Evolutionary conservation across 1,284 basidiomycete genomes (phyloP).

Genomic region (Fomitopsis schrenkii): DNA sequence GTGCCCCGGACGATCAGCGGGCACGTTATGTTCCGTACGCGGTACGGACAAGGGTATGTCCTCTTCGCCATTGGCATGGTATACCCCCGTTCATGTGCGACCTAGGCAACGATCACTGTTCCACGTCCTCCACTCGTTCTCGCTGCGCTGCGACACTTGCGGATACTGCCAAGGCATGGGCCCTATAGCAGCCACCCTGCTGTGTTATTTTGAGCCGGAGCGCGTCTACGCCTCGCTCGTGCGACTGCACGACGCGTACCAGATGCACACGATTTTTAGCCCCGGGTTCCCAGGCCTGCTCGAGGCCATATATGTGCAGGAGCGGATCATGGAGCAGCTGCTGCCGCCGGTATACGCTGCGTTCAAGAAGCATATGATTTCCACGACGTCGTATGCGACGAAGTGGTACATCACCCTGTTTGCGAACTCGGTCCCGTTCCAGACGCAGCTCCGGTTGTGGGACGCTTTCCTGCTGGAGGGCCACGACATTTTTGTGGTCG

Average conservation of each 20-base stretch:
- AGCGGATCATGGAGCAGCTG: constrained; percentile 77
- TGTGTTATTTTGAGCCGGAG: constrained; percentile 92
- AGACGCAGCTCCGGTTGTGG: constrained; percentile 93
- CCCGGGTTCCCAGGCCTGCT: constrained; percentile 96
- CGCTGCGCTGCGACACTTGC: constrained; percentile 79
- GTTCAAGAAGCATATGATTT: constrained; percentile 86
- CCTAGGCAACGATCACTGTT: constrained; percentile 88
- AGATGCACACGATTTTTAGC: constrained; percentile 85
- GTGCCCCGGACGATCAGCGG: constrained; percentile 96
- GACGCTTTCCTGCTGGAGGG: constrained; percentile 92
- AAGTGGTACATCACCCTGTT: constrained; percentile 99
- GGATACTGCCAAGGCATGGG: constrained; percentile 99
- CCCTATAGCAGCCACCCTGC: constrained; percentile 90
- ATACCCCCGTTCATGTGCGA: not conserved
- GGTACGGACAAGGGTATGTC: constrained; percentile 89
- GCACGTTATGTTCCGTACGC: constrained; percentile 91
- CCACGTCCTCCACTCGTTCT: constrained; percentile 92
- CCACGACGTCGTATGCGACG: constrained; percentile 92
- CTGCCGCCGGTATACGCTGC: constrained; percentile 87
- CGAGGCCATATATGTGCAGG: constrained; percentile 93
- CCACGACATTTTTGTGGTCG: constrained; percentile 81
- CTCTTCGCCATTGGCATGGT: not conserved
- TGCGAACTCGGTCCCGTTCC: constrained; percentile 94
- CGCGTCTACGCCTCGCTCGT: constrained; percentile 83
- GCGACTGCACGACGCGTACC: constrained; percentile 84